A percentile compares a stretch with the other conserved stretches of the same genome.
Evolutionary conservation across 1,284 basidiomycete genomes (phyloP).

Genomic region (Rhodotorula sp.): DNA sequence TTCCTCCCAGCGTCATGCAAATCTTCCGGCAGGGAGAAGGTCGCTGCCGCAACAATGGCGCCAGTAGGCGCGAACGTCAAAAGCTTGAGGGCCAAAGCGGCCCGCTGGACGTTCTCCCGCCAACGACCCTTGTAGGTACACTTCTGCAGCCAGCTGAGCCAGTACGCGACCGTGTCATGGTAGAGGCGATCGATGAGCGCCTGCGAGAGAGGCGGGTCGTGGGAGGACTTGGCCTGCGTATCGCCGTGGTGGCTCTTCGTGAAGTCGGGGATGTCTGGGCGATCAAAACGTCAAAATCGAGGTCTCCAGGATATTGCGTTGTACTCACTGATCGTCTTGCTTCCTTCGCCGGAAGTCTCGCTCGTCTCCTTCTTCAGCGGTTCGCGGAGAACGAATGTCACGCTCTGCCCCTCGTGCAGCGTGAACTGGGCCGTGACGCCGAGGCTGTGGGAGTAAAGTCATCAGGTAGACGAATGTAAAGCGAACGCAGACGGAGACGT

Average conservation of each 20-base stretch:
- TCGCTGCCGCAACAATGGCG: constrained; percentile 86
- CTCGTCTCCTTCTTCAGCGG: constrained; percentile 36
- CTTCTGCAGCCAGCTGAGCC: constrained; percentile 77
- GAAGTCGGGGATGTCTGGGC: constrained; percentile 21
- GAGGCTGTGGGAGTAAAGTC: not conserved
- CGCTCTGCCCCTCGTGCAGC: constrained; percentile 74
- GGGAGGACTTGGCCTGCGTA: constrained; percentile 1
- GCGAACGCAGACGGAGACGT: not conserved
- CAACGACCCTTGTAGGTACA: constrained; percentile 85
- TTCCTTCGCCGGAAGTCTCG: constrained; percentile 14
- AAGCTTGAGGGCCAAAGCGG: constrained; percentile 80
- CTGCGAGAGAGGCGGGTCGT: constrained; percentile 28
- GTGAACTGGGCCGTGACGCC: constrained; percentile 57
- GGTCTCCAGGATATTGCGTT: not conserved
- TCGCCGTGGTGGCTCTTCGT: not conserved
- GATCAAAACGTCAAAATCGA: not conserved
- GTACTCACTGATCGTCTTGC: not conserved
- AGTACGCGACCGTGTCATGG: constrained; percentile 75
- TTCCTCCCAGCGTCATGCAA: constrained; percentile 75
- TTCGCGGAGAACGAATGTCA: constrained; percentile 76
- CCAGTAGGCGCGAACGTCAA: constrained; percentile 79
- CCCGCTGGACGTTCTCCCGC: constrained; percentile 85
- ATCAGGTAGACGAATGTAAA: not conserved
- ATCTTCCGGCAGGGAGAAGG: constrained; percentile 85
- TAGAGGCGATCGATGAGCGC: constrained; percentile 11